Base-by-base conservation (phyloP, 108 stramenopile species). In the Pseudonitzschia multiseries region DNA sequence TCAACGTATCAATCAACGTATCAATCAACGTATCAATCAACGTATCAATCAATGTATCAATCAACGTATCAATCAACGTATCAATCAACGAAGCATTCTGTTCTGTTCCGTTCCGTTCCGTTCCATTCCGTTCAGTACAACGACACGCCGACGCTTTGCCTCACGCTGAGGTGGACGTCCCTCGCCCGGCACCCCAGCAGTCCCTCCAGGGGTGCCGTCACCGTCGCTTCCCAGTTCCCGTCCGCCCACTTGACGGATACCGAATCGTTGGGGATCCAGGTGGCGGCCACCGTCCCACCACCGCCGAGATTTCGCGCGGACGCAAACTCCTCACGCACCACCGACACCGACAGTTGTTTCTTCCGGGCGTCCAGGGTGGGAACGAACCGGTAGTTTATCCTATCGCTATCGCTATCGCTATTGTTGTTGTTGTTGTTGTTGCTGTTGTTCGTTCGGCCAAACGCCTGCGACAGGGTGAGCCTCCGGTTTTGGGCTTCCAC, bases 181-280 rank as follows among this genome's bases (percentile, higher is more conserved):
- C 57, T 43, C 21, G 43, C 70, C 44, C 72, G 65, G 36, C n/a
- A 60, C 22, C 68, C 60, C 56, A 56, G 51, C n/a, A 67, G 71
- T 50, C 80, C 81, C 51, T 84, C 78, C 61, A 84, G 50, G 6
- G 87, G 87, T 12, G 84, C 81, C 17, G 57, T 56, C 43, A 88
- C 21, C 26, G 65, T 85, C 9, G 87, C 84, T 29, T 75, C 69
- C 75, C 81, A 88, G 13, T 64, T 77, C 29, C 83, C 87, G 66
- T 88, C 87, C 15, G 57, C 31, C 82, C 82, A 88, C 44, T 81
- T 62, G 29, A 88, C 41, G 36, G 72, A 44, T 46, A 88, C 46
- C 2, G 74, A 76, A 51, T 83, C 80, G 41, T 83, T 74, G 31
- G 84, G 82, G 33, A 73, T 85, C 61, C 73, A 73, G 24, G 80